These are phyloP conservation scores for Paracoccidioides lutzii DNA, from an alignment of 2,329 filamentous ascomycete species.

Conservation along the genomic window DNA sequence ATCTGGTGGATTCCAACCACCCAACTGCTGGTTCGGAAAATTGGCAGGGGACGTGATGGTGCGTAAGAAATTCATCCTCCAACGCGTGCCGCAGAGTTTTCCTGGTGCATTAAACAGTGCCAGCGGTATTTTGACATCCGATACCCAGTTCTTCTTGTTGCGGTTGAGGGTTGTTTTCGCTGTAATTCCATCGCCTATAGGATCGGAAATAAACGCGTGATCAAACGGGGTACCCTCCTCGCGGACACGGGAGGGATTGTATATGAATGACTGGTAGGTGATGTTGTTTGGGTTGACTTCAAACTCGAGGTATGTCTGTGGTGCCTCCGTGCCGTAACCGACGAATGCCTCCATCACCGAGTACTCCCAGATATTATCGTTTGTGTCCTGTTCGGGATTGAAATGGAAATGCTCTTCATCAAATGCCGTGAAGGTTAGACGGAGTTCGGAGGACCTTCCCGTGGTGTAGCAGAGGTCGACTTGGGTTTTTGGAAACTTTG, in stretches of 20 bases:
- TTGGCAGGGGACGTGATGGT: conserved; percentile 33
- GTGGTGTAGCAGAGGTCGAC: conserved; percentile 37
- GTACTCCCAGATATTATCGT: conserved; percentile 38
- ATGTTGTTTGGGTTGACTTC: conserved; percentile 41
- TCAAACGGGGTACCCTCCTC: conserved; percentile 33
- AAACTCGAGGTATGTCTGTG: conserved; percentile 39
- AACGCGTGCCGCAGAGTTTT: conserved; percentile 31
- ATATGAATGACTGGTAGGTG: conserved; percentile 41
- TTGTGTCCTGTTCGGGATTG: conserved; percentile 27
- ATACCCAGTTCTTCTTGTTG: conserved; percentile 28
- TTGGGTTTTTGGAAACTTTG: conserved; percentile 33
- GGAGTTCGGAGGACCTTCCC: conserved; percentile 14
- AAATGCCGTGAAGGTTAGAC: conserved; percentile 34
- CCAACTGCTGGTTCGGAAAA: conserved; percentile 24
- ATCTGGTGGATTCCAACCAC: conserved; percentile 36
- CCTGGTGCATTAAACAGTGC: conserved; percentile 38
- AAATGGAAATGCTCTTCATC: conserved; percentile 39
- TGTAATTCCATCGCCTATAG: conserved; percentile 31
- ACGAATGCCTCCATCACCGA: conserved; percentile 42
- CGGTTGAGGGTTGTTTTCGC: conserved; percentile 30
- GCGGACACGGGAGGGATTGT: conserved; percentile 38
- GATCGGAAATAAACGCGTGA: conserved; percentile 31
- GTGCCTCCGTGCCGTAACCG: conserved; percentile 34
- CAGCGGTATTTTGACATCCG: conserved; percentile 33
- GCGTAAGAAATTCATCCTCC: conserved; percentile 44